A percentile compares a stretch with the other conserved stretches of the same genome.
Evolutionary conservation across 805 yeast species (phyloP).

Genomic region (Yamadazyma phyllophila): DNA sequence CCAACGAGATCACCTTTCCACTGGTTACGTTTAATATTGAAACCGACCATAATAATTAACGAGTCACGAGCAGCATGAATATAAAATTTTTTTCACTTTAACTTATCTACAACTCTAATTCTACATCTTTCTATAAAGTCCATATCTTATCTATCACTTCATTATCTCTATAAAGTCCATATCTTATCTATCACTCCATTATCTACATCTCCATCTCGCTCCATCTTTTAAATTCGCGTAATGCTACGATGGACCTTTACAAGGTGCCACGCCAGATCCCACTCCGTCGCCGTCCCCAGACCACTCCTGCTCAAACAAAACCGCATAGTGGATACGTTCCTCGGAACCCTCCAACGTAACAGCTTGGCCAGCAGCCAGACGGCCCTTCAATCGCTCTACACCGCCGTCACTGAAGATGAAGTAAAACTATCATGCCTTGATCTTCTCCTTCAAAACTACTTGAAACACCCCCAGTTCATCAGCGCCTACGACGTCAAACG

Average conservation of each 20-base stretch:
- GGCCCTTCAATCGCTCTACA: not conserved
- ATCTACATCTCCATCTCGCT: too few relatives aligned
- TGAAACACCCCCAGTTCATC: conserved; percentile 10
- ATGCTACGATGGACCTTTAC: too few relatives aligned
- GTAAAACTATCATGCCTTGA: conserved; percentile 12
- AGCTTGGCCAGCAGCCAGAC: not conserved
- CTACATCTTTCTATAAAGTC: too few relatives aligned
- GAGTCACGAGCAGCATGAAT: not conserved
- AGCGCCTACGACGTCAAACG: conserved; percentile 10
- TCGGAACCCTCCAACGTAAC: not conserved
- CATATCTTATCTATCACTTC: too few relatives aligned
- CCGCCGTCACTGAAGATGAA: not conserved
- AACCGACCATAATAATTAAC: conserved; percentile 42
- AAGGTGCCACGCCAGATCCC: not conserved
- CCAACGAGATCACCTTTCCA: conserved; percentile 64
- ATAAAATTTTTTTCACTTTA: too few relatives aligned
- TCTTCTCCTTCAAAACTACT: conserved; percentile 7
- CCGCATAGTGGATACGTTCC: conserved; percentile 2
- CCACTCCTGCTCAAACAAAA: not conserved
- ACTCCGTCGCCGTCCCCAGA: not conserved
- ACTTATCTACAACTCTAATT: too few relatives aligned
- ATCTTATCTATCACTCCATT: too few relatives aligned
- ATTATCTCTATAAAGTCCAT: too few relatives aligned
- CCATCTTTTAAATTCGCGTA: too few relatives aligned
- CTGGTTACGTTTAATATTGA: conserved; percentile 72